Conservation (phyloP, 1,284 basidiomycete species). For the Waitea zeae region DNA sequence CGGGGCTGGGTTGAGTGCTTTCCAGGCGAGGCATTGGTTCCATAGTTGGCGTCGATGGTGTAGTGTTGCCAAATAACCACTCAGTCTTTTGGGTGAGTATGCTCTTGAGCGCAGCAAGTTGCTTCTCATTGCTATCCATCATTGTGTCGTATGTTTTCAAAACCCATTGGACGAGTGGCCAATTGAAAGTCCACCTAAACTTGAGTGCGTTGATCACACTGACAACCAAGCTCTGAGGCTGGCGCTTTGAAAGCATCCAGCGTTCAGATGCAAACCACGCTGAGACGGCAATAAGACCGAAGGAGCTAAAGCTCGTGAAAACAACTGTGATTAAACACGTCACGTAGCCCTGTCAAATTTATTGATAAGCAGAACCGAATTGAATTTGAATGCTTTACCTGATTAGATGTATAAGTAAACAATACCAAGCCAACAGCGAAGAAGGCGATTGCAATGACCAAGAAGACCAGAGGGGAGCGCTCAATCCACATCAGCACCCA, state of each 20-base stretch:
- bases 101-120: no score
- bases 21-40: no score
- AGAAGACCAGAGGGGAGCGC: conserved; percentile 54
- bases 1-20: no score
- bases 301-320: conserved; percentile 55
- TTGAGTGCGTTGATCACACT: conserved; percentile 20
- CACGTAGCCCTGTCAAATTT: conserved; percentile 23
- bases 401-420: conserved; percentile 44
- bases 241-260: conserved; percentile 49
- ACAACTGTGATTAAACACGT: conserved; percentile 59
- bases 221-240: conserved; percentile 60
- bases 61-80: no score
- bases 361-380: conserved; percentile 1
- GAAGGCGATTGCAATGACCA: conserved; percentile 54
- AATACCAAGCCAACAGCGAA: conserved; percentile 53
- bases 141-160: no score
- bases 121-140: no score
- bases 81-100: no score
- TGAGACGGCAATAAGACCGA: conserved; percentile 58
- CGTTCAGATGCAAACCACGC: conserved; percentile 65
- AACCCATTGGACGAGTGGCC: no score
- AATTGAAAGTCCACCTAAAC: no score
- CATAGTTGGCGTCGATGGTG: no score
- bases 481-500: conserved; percentile 72
- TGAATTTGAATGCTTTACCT: conserved; percentile 20